These are phyloP conservation scores for Pseudozyma sp. DNA, from an alignment of 1,284 basidiomycete genomes.

Conservation along the genomic window DNA sequence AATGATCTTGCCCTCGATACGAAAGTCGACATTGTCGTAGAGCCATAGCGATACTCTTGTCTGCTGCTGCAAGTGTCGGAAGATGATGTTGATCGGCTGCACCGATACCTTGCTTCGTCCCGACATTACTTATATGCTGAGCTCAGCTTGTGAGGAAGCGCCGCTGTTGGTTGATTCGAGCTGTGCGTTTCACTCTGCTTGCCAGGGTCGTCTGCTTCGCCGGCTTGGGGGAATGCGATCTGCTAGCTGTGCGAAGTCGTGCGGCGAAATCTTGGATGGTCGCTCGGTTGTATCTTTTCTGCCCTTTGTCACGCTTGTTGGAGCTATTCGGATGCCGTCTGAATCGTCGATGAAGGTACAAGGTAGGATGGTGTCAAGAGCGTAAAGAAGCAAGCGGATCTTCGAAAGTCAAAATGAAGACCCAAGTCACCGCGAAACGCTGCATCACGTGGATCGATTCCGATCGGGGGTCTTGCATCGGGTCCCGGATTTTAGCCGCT, in stretches of 20 bases:
- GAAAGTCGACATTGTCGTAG: slow-evolving; percentile 96
- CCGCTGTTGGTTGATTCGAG: neutral
- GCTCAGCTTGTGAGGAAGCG: neutral
- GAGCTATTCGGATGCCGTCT: too few relatives aligned
- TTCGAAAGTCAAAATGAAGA: slow-evolving; percentile 9
- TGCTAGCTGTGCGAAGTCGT: too few relatives aligned
- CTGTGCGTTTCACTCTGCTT: neutral
- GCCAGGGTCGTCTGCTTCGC: neutral
- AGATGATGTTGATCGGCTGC: slow-evolving; percentile 84
- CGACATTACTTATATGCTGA: slow-evolving; percentile 28
- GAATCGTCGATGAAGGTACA: neutral
- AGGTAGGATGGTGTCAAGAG: slow-evolving; percentile 13
- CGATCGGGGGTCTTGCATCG: slow-evolving; percentile 18
- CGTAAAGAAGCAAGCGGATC: slow-evolving; percentile 9
- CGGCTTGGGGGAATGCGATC: too few relatives aligned
- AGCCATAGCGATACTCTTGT: slow-evolving; percentile 92
- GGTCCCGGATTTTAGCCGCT: slow-evolving; percentile 14
- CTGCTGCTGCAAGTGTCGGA: slow-evolving; percentile 96
- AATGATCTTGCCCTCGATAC: slow-evolving; percentile 94
- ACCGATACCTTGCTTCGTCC: slow-evolving; percentile 56
- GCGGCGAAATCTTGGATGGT: too few relatives aligned
- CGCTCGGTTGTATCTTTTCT: too few relatives aligned
- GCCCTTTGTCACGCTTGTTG: too few relatives aligned
- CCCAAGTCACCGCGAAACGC: slow-evolving; percentile 10
- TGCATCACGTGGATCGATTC: slow-evolving; percentile 22